Evolutionary conservation across 164 flowering plant genomes (phyloP).

Genomic region (Magnolia kwangsiensis): DNA sequence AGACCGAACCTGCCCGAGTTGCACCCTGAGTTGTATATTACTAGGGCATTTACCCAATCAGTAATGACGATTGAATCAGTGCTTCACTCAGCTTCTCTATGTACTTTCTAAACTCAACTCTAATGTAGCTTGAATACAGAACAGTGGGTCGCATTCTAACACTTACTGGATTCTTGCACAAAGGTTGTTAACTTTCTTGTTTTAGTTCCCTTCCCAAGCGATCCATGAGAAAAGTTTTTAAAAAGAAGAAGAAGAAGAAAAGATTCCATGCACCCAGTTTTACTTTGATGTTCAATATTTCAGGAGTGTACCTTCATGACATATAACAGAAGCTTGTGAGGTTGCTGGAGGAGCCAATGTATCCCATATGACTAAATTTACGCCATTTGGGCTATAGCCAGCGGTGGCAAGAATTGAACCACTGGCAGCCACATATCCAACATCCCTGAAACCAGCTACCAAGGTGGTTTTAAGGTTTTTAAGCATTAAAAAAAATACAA

Average conservation of each 20-base stretch:
- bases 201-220: not conserved
- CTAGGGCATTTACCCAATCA: not conserved
- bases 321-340: constrained; percentile 82
- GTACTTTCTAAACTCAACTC: not conserved
- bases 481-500: not conserved
- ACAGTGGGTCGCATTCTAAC: not conserved
- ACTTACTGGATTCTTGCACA: not conserved
- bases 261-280: too few species aligned
- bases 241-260: too few species aligned
- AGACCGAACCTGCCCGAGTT: too few species aligned
- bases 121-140: not conserved
- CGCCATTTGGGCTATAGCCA: constrained; percentile 69
- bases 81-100: not conserved
- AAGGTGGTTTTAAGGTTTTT: not conserved
- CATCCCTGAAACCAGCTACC: constrained; percentile 59
- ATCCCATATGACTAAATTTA: constrained; percentile 94
- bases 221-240: not conserved
- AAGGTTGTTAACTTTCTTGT: not conserved
- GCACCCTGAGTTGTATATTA: too few species aligned
- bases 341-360: constrained; percentile 86
- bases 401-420: constrained; percentile 92
- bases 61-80: not conserved
- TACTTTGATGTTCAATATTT: too few species aligned
- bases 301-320: constrained; percentile 79
- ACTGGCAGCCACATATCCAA: constrained; percentile 72